Base-by-base conservation (phyloP, 345 rosid genomes). In the Eucalyptus lansdowneana region DNA sequence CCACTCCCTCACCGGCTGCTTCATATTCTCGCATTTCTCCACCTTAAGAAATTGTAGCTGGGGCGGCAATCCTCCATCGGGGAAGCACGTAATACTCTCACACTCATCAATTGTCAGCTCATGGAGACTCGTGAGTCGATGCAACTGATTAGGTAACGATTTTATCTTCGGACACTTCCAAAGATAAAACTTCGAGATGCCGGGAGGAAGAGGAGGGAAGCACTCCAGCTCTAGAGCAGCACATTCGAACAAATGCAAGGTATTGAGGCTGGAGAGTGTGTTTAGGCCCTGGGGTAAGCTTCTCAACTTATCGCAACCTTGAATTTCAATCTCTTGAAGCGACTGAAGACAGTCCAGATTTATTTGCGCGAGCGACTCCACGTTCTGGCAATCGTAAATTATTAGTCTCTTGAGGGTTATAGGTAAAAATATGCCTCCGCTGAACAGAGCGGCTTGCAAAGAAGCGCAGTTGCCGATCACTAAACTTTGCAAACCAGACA, bases 101-200 rank as follows among this genome's bases (percentile, higher is more conserved):
- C 22, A 50, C 21, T 0, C 1, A 0, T 0, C 0, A 50, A 50
- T 14, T 1, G 0, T 0, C 1, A 50, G 3, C 0, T 2, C 0
- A 1, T 1, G 19, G 6, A 50, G 53, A 50, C 54, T 1, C 4
- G 21, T 50, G 54, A 50, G 22, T 51, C 2, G 54, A 16, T 51
- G 1, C 22, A 34, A 69, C 4, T 3, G 24, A 69, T 31, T 17
- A 34, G 80, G 24, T 0, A 69, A 34, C 13, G 7, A 1, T 69
- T 34, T 69, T 16, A 69, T 69, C 42, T 34, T 69, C 13, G 80
- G 24, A 31, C 44, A 34, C 2, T 19, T 4, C 42, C 7, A 0
- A 8, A 69, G 44, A 4, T 0, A 0, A 16, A 34, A 4, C 1
- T 5, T 5, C 7, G 4, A 31, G 13, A 34, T 69, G 24, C 24